phyloP scores from a whole-genome alignment of 225 moss, liverwort and hornwort species.

The Straminergon stramineum region DNA sequence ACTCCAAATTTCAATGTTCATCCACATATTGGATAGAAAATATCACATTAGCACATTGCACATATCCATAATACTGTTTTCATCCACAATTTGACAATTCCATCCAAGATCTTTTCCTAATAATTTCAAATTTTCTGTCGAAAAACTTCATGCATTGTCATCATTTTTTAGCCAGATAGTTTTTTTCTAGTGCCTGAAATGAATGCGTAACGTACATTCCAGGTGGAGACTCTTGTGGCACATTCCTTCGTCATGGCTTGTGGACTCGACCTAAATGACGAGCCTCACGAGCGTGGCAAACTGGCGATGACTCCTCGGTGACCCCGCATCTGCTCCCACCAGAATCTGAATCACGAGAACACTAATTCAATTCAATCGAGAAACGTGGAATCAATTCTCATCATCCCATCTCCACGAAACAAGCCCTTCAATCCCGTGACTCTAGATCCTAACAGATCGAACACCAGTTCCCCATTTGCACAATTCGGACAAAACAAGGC shows the following conservation, averaged over 20 bases:
- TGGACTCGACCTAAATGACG: neutral
- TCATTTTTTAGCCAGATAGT: no score
- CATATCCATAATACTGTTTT: no score
- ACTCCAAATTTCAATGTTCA: no score
- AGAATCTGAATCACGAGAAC: neutral
- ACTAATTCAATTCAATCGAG: neutral
- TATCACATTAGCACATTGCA: no score
- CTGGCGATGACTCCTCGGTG: neutral
- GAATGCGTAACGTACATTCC: accelerated
- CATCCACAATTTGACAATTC: no score
- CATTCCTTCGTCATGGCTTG: neutral
- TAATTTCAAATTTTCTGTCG: no score
- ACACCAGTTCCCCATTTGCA: neutral
- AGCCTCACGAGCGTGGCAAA: neutral
- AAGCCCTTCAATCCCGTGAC: neutral
- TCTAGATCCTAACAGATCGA: neutral
- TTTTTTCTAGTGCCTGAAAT: neutral
- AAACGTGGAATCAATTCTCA: neutral
- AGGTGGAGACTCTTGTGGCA: neutral
- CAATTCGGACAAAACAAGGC: neutral
- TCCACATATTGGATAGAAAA: no score
- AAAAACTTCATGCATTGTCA: no score
- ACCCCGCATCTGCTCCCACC: neutral
- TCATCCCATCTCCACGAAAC: neutral
- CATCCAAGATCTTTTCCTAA: no score